Base-by-base conservation (phyloP, 1,139 yeast species). In the Hansenula sp. region DNA sequence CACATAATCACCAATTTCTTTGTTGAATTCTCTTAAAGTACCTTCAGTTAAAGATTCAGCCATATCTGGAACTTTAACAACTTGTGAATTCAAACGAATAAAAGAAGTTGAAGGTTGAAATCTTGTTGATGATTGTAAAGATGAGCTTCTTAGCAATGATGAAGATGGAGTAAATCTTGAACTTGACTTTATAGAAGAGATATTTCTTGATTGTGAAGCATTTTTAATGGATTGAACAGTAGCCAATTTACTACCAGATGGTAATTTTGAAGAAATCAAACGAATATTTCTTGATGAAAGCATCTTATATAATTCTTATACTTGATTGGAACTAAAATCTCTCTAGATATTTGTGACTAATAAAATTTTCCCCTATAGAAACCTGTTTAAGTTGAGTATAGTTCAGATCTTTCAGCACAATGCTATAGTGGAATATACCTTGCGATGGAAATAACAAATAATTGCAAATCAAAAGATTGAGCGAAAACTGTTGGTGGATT, bases 11-110 rank as follows among this genome's bases (percentile, higher is more conserved):
- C 99, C 99, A 49, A 90, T 88, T 55, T 79, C 72, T 65, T 83
- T 84, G 41, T 80, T 76, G 68, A 80, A 90, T 44, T 89, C 84
- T 51, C 89, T 74, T 57, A 93, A 77, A 41, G 98, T 89, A 66
- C 99, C 99, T 69, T 93, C 99, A 41, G 97, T 89, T 63, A 93
- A 85, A 44, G 98, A 91, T 70, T 93, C 99, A 41, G 99, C 99
- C 97, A 93, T 90, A 55, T 89, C 96, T 42, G 99, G 99, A 33
- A 93, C 99, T 68, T 90, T 88, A 47, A 93, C 96, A 44, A 66
- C 57, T 40, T 70, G 65, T 31, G 72, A 65, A 45, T 66, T 64
- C 51, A 47, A 53, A 47, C 61, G 53, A 27, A 49, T 48, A 33
- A 51, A 50, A 17, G 21, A 4, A 28, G 48, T 28, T 17, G 44